Base-by-base conservation (phyloP, 345 rosid genomes). In the Heritiera fomes region DNA sequence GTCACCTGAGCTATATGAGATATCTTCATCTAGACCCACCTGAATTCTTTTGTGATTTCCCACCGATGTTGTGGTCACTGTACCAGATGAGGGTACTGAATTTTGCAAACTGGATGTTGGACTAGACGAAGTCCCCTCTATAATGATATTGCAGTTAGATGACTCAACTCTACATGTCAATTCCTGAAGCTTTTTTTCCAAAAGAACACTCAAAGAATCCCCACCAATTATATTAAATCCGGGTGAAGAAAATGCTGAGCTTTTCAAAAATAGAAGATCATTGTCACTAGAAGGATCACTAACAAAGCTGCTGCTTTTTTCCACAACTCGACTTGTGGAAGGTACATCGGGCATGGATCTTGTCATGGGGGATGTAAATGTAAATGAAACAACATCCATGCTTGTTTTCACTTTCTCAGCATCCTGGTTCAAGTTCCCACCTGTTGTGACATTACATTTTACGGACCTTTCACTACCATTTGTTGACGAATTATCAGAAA, bases 341-440 rank as follows among this genome's bases (percentile, higher is more conserved):
- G 59, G 4, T 7, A 28, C 55, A 18, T 71, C 41, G 30, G 6
- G 75, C 75, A 71, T 15, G 23, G 75, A 71, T 15, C 23, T 50
- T 50, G 75, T 83, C 23, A 93, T 83, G 38, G 98, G 97, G 65
- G 98, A 90, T 4, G 95, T 85, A 77, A 95, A 95, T 12, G 94
- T 93, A 85, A 95, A 95, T 32, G 98, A 95, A 87, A 95, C 87
- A 77, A 95, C 89, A 85, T 95, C 95, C 85, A 81, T 86, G 69
- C 87, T 85, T 56, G 82, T 84, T 79, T 90, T 85, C 65, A 76
- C 74, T 78, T 83, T 84, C 49, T 80, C 86, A 60, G 53, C 43
- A 3, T 76, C 77, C 71, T 59, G 23, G 49, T 80, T 87, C 83
- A 71, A 56, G 55, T 75, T 71, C 69, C 86, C 87, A 62, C 88